These are phyloP conservation scores for Trametes punicea DNA, from an alignment of 768 basidiomycete species.

Conservation along the genomic window DNA sequence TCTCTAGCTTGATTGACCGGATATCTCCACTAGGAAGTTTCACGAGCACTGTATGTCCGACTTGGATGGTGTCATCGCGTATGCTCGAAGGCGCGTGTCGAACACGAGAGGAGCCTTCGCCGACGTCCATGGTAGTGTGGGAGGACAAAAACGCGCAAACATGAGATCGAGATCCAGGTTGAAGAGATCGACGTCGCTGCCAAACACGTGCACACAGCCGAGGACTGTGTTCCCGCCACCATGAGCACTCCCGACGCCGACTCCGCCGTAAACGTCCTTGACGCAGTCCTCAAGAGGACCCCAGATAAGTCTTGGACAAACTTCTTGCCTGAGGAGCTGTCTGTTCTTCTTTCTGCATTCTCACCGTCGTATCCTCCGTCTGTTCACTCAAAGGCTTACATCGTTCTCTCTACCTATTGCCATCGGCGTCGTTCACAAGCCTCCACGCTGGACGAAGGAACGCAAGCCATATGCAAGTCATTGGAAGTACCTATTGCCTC, in stretches of 20 bases:
- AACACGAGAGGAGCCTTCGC: constrained; percentile 23
- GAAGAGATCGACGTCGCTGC: background rate
- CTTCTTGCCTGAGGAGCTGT: constrained; percentile 55
- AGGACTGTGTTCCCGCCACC: background rate
- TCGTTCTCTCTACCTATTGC: constrained; percentile 66
- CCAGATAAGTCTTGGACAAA: constrained; percentile 29
- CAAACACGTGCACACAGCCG: constrained; percentile 14
- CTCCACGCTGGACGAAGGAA: constrained; percentile 37
- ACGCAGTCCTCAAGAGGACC: constrained; percentile 33
- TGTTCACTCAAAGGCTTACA: constrained; percentile 63
- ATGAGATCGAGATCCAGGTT: constrained; percentile 14
- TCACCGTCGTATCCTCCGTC: constrained; percentile 39
- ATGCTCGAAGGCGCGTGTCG: constrained; percentile 2
- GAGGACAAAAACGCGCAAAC: constrained; percentile 13
- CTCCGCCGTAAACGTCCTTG: constrained; percentile 27
- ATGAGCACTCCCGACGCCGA: constrained; percentile 6
- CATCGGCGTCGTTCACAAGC: constrained; percentile 46
- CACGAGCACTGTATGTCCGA: constrained; percentile 77
- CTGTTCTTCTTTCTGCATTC: constrained; percentile 54
- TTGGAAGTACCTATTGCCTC: constrained; percentile 51
- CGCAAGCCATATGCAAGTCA: constrained; percentile 44
- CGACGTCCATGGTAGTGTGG: constrained; percentile 24
- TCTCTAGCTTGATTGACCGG: constrained; percentile 68
- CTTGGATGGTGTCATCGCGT: constrained; percentile 43
- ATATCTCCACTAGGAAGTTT: constrained; percentile 77